Evolutionary conservation across 768 basidiomycete genomes (phyloP).

Genomic region (Boletales sp.): DNA sequence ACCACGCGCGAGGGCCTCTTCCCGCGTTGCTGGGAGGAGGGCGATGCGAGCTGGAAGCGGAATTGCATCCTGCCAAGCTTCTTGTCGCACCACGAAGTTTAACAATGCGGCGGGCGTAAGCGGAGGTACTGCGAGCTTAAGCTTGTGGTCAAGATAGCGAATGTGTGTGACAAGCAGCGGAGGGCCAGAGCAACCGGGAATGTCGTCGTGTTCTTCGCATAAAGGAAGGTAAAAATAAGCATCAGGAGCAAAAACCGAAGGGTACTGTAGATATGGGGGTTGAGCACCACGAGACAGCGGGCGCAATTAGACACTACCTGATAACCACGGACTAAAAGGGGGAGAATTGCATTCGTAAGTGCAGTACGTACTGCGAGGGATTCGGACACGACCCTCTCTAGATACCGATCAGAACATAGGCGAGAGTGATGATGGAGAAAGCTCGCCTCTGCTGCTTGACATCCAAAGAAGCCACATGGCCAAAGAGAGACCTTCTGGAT

Average conservation of each 20-base stretch:
- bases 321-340: slow-evolving; percentile 41
- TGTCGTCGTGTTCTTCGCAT: slow-evolving; percentile 23
- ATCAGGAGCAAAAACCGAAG: slow-evolving; percentile 43
- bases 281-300: slow-evolving; percentile 2
- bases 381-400: slow-evolving; percentile 35
- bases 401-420: slow-evolving; percentile 11
- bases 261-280: slow-evolving; percentile 29
- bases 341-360: slow-evolving; percentile 33
- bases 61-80: slow-evolving; percentile 32
- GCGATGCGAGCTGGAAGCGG: slow-evolving; percentile 21
- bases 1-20: slow-evolving; percentile 28
- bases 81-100: slow-evolving; percentile 33
- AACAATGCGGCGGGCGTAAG: slow-evolving; percentile 40
- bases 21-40: slow-evolving; percentile 34
- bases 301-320: slow-evolving; percentile 27
- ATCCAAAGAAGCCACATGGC: slow-evolving; percentile 48
- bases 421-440: not conserved
- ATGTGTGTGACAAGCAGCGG: slow-evolving; percentile 32
- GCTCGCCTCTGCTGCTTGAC: slow-evolving; percentile 37
- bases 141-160: slow-evolving; percentile 38
- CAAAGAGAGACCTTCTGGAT: slow-evolving; percentile 37
- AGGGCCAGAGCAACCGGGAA: slow-evolving; percentile 30
- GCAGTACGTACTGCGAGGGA: slow-evolving; percentile 20
- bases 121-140: slow-evolving; percentile 40
- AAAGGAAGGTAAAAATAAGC: slow-evolving; percentile 41